These are phyloP conservation scores for Colletotrichum cereale DNA, from an alignment of 2,329 filamentous ascomycete genomes.

Conservation along the genomic window DNA sequence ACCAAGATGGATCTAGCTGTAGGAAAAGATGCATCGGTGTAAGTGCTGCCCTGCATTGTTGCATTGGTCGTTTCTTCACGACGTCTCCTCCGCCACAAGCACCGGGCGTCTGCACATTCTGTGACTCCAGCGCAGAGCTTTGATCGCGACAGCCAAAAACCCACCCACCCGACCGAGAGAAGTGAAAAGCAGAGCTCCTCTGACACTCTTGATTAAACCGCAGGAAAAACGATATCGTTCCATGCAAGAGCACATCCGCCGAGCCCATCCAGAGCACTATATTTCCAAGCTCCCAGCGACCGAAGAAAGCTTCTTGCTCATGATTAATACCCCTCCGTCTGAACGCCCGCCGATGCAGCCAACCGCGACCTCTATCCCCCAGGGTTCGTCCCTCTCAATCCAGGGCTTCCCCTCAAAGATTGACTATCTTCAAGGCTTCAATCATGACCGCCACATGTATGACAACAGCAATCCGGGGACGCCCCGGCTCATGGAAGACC, in stretches of 20 bases:
- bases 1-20: slow-evolving; percentile 96
- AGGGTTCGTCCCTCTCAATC: slow-evolving; percentile 41
- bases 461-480: slow-evolving; percentile 76
- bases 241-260: slow-evolving; percentile 99
- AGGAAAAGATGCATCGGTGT: slow-evolving; percentile 98
- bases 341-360: slow-evolving; percentile 46
- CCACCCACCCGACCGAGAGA: slow-evolving; percentile 15
- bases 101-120: slow-evolving; percentile 7
- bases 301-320: slow-evolving; percentile 96
- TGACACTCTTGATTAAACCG: slow-evolving; percentile 43
- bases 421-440: slow-evolving; percentile 60
- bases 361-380: slow-evolving; percentile 45
- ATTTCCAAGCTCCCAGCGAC: slow-evolving; percentile 98
- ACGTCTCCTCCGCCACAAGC: slow-evolving; percentile 27
- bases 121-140: slow-evolving; percentile 31
- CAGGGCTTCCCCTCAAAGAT: slow-evolving; percentile 41
- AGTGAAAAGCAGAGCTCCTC: slow-evolving; percentile 40
- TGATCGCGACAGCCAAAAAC: slow-evolving; percentile 23
- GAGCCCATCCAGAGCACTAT: slow-evolving; percentile 96
- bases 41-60: slow-evolving; percentile 64
- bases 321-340: slow-evolving; percentile 91
- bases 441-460: slow-evolving; percentile 74
- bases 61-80: slow-evolving; percentile 13
- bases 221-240: slow-evolving; percentile 97
- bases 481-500: slow-evolving; percentile 77